These are phyloP conservation scores for Linum lewisii DNA, from an alignment of 345 rosid genomes.

Conservation along the genomic window DNA sequence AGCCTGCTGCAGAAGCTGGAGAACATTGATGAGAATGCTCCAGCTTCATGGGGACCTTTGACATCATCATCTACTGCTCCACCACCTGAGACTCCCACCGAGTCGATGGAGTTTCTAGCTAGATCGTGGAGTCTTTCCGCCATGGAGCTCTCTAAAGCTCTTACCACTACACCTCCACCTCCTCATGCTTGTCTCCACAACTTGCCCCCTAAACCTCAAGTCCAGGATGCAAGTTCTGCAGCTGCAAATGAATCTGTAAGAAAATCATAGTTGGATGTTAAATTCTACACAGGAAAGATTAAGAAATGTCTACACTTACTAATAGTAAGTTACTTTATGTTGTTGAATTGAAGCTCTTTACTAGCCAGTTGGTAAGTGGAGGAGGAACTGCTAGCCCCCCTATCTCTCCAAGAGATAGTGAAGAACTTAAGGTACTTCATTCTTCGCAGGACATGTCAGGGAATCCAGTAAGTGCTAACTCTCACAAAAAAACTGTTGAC, in stretches of 20 bases:
- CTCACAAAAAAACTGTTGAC: constrained; percentile 1
- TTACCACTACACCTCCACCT: constrained; percentile 27
- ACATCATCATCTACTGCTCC: constrained; percentile 20
- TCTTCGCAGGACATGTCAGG: too few relatives aligned
- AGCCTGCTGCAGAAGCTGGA: constrained; percentile 40
- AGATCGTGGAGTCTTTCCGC: constrained; percentile 97
- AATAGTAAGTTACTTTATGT: neutral
- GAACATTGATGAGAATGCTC: constrained; percentile 66
- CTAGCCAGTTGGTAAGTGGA: constrained; percentile 28
- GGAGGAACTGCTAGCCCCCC: constrained; percentile 31
- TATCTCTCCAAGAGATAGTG: constrained; percentile 68
- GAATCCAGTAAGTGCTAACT: neutral
- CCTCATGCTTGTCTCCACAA: constrained; percentile 27
- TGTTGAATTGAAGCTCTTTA: constrained; percentile 3
- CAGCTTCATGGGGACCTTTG: constrained; percentile 28
- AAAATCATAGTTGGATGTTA: neutral
- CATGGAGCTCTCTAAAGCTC: constrained; percentile 75
- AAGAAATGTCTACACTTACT: neutral
- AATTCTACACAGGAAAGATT: neutral
- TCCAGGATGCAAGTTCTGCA: constrained; percentile 30
- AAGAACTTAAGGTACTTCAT: constrained; percentile 60
- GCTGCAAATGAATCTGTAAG: constrained; percentile 38
- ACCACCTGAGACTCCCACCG: constrained; percentile 88
- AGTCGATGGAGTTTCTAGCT: constrained; percentile 90
- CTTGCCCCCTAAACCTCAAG: constrained; percentile 10